phyloP scores from a whole-genome alignment of 2,329 filamentous ascomycete genomes.

The Colletotrichum sansevieriae region DNA sequence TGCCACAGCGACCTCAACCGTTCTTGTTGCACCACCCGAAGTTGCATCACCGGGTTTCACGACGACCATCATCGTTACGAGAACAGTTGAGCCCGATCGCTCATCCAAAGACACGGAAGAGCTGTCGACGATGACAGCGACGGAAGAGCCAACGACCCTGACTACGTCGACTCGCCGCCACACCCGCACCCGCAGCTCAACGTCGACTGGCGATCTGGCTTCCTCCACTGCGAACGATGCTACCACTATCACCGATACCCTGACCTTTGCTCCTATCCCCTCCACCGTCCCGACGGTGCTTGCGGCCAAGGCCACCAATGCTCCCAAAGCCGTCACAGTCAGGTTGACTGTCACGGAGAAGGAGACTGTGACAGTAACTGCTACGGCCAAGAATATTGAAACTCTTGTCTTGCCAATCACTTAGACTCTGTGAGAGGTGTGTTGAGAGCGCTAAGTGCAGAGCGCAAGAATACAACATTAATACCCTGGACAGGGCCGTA shows the following conservation, averaged over 20 bases:
- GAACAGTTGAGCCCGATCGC: slow-evolving; percentile 17
- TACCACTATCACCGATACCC: slow-evolving; percentile 9
- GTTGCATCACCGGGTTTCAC: slow-evolving; percentile 12
- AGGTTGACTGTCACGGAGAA: slow-evolving; percentile 53
- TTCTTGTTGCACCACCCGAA: slow-evolving; percentile 25
- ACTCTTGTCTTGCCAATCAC: slow-evolving; percentile 41
- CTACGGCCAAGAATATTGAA: slow-evolving; percentile 46
- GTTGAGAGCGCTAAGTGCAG: too few relatives aligned
- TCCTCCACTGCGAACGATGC: slow-evolving; percentile 3
- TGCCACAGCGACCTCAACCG: slow-evolving; percentile 33
- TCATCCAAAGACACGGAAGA: background rate
- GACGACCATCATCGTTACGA: slow-evolving; percentile 34
- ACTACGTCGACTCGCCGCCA: slow-evolving; percentile 22
- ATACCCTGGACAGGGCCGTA: background rate
- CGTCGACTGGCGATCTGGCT: background rate
- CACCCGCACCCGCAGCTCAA: slow-evolving; percentile 22
- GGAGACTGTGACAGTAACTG: slow-evolving; percentile 43
- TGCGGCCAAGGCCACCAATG: background rate
- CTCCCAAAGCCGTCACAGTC: slow-evolving; percentile 46
- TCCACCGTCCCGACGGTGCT: slow-evolving; percentile 27
- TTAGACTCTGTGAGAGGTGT: background rate
- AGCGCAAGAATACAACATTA: background rate
- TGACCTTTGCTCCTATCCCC: slow-evolving; percentile 11
- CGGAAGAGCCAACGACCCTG: slow-evolving; percentile 32
- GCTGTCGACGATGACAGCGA: slow-evolving; percentile 8